Evolutionary conservation across 2,329 filamentous ascomycete genomes (phyloP).

Genomic region (Xylariales sp.): DNA sequence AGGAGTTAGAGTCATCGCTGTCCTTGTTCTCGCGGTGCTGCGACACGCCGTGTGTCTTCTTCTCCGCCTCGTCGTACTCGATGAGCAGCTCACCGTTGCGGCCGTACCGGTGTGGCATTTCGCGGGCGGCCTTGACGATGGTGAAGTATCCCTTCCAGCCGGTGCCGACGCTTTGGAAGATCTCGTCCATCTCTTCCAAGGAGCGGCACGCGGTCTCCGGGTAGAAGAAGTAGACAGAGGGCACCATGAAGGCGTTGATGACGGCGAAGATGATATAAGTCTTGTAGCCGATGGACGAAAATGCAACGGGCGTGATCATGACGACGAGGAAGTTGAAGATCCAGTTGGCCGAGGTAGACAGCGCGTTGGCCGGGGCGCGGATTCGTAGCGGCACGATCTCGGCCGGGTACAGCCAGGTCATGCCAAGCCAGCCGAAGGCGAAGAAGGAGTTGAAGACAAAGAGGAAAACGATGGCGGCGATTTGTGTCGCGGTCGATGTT

Average conservation of each 20-base stretch:
- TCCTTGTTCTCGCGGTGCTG: neutral
- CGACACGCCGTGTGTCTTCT: neutral
- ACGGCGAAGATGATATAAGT: constrained; percentile 65
- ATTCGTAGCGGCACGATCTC: constrained; percentile 50
- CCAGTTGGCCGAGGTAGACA: constrained; percentile 49
- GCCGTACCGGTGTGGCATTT: constrained; percentile 53
- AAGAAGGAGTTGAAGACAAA: constrained; percentile 52
- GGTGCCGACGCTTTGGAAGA: constrained; percentile 49
- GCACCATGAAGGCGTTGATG: constrained; percentile 58
- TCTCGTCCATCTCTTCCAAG: constrained; percentile 62
- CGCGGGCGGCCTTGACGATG: constrained; percentile 34
- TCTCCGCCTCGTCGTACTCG: neutral
- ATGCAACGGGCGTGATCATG: constrained; percentile 57
- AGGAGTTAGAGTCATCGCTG: neutral
- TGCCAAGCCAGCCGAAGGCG: constrained; percentile 46
- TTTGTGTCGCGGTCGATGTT: constrained; percentile 16
- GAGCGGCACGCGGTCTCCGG: constrained; percentile 61
- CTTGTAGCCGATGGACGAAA: constrained; percentile 52
- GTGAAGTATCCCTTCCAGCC: constrained; percentile 34
- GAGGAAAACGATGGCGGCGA: constrained; percentile 32
- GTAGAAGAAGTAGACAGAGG: constrained; percentile 56
- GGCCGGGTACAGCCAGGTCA: constrained; percentile 56
- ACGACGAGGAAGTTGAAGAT: constrained; percentile 62
- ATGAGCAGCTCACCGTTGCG: constrained; percentile 56
- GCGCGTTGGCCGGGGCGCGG: constrained; percentile 52